A percentile compares a stretch with the other conserved stretches of the same genome.
Conservation (phyloP, 768 basidiomycete genomes). For the Agaricus subrufescens region DNA sequence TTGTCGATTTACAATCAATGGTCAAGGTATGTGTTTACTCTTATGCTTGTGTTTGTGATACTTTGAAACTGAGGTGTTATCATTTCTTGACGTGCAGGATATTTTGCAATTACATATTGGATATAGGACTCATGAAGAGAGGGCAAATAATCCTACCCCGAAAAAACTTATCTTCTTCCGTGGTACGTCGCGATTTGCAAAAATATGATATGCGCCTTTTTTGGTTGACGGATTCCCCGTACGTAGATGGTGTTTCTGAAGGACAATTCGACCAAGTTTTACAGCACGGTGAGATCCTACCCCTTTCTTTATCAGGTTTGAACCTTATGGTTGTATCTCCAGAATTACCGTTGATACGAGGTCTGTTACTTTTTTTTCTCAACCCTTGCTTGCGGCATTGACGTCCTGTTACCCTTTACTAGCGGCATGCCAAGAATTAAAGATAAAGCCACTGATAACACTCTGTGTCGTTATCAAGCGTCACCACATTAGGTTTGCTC, state of each 20-base stretch:
- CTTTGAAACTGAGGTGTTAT: neutral
- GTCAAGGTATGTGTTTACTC: slow-evolving; percentile 34
- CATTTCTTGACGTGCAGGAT: slow-evolving; percentile 29
- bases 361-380: slow-evolving; percentile 26
- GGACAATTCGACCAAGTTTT: slow-evolving; percentile 47
- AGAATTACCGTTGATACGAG: slow-evolving; percentile 59
- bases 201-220: neutral
- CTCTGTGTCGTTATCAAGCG: slow-evolving; percentile 79
- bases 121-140: slow-evolving; percentile 49
- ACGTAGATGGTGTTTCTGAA: slow-evolving; percentile 46
- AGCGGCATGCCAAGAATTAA: slow-evolving; percentile 61
- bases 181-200: slow-evolving; percentile 29
- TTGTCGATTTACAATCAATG: slow-evolving; percentile 65
- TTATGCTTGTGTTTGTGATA: neutral
- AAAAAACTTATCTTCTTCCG: slow-evolving; percentile 70
- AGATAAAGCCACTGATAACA: slow-evolving; percentile 62
- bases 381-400: neutral
- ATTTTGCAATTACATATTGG: slow-evolving; percentile 47
- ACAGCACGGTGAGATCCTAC: slow-evolving; percentile 40
- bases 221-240: neutral
- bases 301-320: neutral
- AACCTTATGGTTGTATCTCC: slow-evolving; percentile 2
- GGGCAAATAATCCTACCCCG: slow-evolving; percentile 32
- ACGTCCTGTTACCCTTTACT: neutral
- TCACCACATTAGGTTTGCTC: slow-evolving; percentile 50